Percentiles rank a stretch among this genome's conserved stretches.
Conservation (phyloP, 2,329 filamentous ascomycete species). For the Taxawa tesnikishii region DNA sequence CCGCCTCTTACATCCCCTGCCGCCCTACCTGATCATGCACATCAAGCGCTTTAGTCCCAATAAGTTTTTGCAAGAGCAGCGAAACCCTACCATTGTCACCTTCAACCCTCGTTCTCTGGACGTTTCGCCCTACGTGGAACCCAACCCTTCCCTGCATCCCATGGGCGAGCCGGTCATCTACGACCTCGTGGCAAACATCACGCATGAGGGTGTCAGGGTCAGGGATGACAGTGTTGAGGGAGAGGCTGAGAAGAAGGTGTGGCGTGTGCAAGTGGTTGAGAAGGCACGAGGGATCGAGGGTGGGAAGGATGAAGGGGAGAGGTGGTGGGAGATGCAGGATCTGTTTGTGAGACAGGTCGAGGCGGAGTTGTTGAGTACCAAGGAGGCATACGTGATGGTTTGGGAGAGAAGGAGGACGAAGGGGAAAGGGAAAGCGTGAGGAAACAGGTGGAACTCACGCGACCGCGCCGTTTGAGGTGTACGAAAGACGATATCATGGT, state of each 20-base stretch:
- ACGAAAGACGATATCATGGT: no score
- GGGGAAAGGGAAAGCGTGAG: constrained; percentile 1
- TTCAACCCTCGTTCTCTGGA: constrained; percentile 81
- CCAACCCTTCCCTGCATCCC: constrained; percentile 58
- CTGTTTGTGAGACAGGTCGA: constrained; percentile 83
- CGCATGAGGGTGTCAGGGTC: constrained; percentile 66
- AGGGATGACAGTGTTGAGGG: constrained; percentile 76
- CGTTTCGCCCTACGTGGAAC: constrained; percentile 82
- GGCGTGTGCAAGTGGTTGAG: constrained; percentile 84
- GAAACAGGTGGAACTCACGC: no score
- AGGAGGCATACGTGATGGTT: constrained; percentile 90
- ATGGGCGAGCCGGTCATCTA: constrained; percentile 81
- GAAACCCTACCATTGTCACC: constrained; percentile 96
- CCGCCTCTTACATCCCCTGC: constrained; percentile 77
- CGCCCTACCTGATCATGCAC: constrained; percentile 84
- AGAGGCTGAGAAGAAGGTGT: constrained; percentile 82
- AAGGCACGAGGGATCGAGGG: constrained; percentile 33
- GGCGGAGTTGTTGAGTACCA: constrained; percentile 79
- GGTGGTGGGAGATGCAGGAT: constrained; percentile 93
- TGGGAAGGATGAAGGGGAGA: constrained; percentile 44
- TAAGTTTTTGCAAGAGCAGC: constrained; percentile 80
- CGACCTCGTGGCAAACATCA: constrained; percentile 91
- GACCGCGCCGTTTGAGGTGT: no score
- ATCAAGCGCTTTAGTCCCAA: constrained; percentile 95
- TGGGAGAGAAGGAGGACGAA: constrained; percentile 70